Base-by-base conservation (phyloP, 2,329 filamentous ascomycete species). In the Didymella exigua region DNA sequence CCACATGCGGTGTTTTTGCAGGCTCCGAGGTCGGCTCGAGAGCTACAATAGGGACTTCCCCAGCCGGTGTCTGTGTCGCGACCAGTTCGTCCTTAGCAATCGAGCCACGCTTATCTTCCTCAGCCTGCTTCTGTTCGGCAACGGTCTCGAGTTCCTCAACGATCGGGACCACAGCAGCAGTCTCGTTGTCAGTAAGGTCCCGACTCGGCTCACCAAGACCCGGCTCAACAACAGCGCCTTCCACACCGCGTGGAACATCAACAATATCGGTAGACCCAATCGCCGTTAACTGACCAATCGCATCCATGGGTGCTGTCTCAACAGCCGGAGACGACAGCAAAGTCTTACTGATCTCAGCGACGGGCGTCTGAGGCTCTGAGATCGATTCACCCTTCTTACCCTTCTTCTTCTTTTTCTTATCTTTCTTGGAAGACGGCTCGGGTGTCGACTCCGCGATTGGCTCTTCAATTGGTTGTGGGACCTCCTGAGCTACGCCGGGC, bases 331-430 rank as follows among this genome's bases (percentile, higher is more conserved):
- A 31, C 5, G 50, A n/a, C 14, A 56, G 27, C 3, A 45, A 37
- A 13, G 47, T 47, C 6, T 49, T 48, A 14, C 19, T 18, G 8
- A 34, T 46, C 11, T 58, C 60, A 13, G 37, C 34, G 9, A 19
- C 16, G 29, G 54, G 62, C 24, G 62, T 63, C 26, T 63, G 58
- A 46, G 61, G 55, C 50, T 65, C 61, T 21, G 62, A 63, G 10
- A 55, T 44, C 6, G 57, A 62, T 16, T 61, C 55, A 8, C 49
- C 51, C 51, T 68, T 69, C 46, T 68, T 70, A 24, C 58, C 53
- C 58, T 70, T 71, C 54, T 68, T 67, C 29, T 61, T 68, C 38
- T 62, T 62, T 38, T 69, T 68, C 56, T 68, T 70, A 26, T 54
- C 49, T 54, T 71, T 69, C 56, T 70, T 71, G 1, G 65, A 61